Base-by-base conservation (phyloP, 805 yeast genomes). In the Lipomyces kockii region DNA sequence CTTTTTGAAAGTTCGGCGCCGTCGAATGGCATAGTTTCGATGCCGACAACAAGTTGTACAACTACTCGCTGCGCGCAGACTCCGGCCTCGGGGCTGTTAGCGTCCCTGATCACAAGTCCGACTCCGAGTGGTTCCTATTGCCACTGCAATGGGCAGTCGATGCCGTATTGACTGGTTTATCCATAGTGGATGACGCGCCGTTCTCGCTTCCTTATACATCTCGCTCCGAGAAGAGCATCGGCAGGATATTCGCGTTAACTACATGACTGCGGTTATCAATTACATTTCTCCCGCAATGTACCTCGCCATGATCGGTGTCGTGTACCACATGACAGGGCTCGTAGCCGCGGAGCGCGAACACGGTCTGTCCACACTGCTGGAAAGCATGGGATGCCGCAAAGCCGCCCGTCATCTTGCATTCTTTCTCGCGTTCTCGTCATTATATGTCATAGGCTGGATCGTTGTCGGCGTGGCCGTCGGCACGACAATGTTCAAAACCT, bases 221-320 rank as follows among this genome's bases (percentile, higher is more conserved):
- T 46, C 72, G 25, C 49, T 59, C 60, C 54, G 74, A 46, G 68
- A 69, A 51, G 54, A 60, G 68, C 74, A 61, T 62, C 67, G 29
- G 53, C 73, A 32, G 56, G 67, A 71, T 32, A 68, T 72, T 37
- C 72, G 76, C 51, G 64, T 62, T n/a, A 63, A 70, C 55, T 78
- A 70, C 62, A 71, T 76, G 72, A 71, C 73, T 20, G 64, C 73
- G 12, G 64, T 77, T 22, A 65, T 61, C 63, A 72, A 74, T 58
- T 76, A 76, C 68, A 66, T 77, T 2, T 74, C 78, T 11, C 78
- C 80, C 2, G 80, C 78, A 0, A 54, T 78, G 52, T 76, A 77
- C 59, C 70, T 78, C 1, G 69, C 75, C 34, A 74, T 78, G 76
- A 72, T 78, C 60, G 80, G 80, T 39, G 78, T 77, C 17, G 69